Conservation (phyloP, 805 yeast species). For the Komagataella pastoris region DNA sequence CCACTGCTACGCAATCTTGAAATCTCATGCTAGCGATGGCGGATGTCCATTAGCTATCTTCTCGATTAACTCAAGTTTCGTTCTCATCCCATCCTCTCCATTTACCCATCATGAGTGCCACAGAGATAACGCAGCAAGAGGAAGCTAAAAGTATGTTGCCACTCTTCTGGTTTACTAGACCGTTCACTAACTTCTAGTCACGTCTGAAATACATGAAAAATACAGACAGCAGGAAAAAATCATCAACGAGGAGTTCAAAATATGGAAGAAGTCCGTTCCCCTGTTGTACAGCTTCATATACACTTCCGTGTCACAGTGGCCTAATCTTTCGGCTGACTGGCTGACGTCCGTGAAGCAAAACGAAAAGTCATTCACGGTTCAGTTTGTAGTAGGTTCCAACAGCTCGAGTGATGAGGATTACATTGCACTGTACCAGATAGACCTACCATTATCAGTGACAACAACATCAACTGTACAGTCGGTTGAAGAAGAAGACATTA, state of each 20-base stretch:
- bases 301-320: conserved; percentile 56
- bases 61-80: neutral
- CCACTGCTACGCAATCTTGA: too few species aligned
- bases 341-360: conserved; percentile 28
- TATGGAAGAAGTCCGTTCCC: conserved; percentile 82
- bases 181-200: neutral
- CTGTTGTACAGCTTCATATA: conserved; percentile 62
- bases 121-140: neutral
- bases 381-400: conserved; percentile 33
- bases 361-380: conserved; percentile 8
- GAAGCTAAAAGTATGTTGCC: neutral
- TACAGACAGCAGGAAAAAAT: conserved; percentile 48
- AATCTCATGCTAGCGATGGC: neutral
- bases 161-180: neutral
- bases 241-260: conserved; percentile 62
- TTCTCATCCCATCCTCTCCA: neutral
- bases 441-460: conserved; percentile 33
- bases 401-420: conserved; percentile 28
- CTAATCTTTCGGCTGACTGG: conserved; percentile 61
- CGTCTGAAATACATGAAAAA: conserved; percentile 9
- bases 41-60: neutral
- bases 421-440: conserved; percentile 29
- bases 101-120: neutral
- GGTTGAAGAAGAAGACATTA: neutral
- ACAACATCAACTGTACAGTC: conserved; percentile 3